phyloP scores from a whole-genome alignment of 192 early-diverging fungal species.

The Borealophlyctis nickersoniae region DNA sequence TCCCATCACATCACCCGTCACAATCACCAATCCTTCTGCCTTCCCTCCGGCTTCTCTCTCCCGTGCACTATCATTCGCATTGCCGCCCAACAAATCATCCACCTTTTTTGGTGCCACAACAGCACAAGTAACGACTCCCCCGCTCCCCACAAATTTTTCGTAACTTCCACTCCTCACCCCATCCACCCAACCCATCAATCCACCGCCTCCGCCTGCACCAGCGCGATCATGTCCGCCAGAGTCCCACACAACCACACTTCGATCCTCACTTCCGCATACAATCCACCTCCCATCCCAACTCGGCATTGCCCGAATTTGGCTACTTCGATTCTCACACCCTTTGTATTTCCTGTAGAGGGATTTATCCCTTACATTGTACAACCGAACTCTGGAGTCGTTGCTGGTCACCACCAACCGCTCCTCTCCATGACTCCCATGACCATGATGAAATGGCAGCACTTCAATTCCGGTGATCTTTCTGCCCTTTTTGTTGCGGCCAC shows the following conservation, averaged over 20 bases:
- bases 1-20: constrained; percentile 23
- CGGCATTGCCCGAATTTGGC: constrained; percentile 73
- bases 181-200: constrained; percentile 31
- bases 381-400: constrained; percentile 78
- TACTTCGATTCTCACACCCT: constrained; percentile 68
- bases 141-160: constrained; percentile 19
- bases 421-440: constrained; percentile 42
- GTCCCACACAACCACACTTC: constrained; percentile 71
- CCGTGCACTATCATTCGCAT: neutral
- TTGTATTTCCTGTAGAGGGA: constrained; percentile 76
- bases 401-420: constrained; percentile 70
- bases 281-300: constrained; percentile 77
- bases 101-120: constrained; percentile 26
- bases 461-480: constrained; percentile 84
- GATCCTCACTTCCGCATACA: constrained; percentile 79
- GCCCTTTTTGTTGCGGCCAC: constrained; percentile 57
- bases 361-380: constrained; percentile 76
- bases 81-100: constrained; percentile 1
- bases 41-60: constrained; percentile 1
- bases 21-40: constrained; percentile 24
- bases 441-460: constrained; percentile 39
- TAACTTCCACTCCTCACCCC: constrained; percentile 10
- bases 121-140: constrained; percentile 22
- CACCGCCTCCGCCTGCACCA: constrained; percentile 6
- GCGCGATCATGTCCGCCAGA: constrained; percentile 20